A percentile compares a stretch with the other conserved stretches of the same genome.
Evolutionary conservation across 1,139 yeast species (phyloP).

Genomic region (Suhomyces taliae): DNA sequence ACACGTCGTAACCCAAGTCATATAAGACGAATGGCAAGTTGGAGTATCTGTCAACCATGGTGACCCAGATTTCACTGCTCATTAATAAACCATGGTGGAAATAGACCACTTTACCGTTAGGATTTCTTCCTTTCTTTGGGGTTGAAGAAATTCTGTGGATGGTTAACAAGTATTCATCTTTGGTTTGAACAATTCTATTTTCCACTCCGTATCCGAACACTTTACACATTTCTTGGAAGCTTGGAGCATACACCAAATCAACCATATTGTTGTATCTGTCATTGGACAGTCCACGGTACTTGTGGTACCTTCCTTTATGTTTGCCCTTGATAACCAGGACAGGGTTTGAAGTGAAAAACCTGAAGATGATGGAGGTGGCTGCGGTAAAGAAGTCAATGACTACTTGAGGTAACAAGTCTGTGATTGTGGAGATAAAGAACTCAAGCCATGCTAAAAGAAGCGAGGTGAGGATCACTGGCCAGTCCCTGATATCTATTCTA

Average conservation of each 20-base stretch:
- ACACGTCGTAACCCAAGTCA: conserved; percentile 85
- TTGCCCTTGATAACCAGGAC: conserved; percentile 18
- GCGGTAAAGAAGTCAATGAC: conserved; percentile 32
- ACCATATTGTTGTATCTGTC: conserved; percentile 31
- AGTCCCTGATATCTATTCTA: conserved; percentile 31
- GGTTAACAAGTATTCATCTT: conserved; percentile 42
- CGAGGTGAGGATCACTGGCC: conserved; percentile 38
- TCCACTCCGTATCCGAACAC: conserved; percentile 43
- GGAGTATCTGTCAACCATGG: conserved; percentile 59
- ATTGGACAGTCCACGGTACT: conserved; percentile 17
- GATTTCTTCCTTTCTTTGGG: conserved; percentile 6
- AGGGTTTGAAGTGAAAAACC: conserved; percentile 28
- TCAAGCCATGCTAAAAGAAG: conserved; percentile 45
- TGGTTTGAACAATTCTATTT: conserved; percentile 38
- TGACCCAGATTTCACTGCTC: conserved; percentile 89
- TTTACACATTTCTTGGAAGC: conserved; percentile 36
- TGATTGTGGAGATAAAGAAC: conserved; percentile 34
- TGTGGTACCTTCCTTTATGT: conserved; percentile 5
- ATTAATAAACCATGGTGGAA: conserved; percentile 89
- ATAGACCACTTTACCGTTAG: conserved; percentile 57
- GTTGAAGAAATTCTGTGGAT: conserved; percentile 25
- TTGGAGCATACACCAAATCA: conserved; percentile 32
- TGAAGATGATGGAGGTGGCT: conserved; percentile 29
- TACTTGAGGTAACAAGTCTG: conserved; percentile 33
- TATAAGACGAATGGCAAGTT: conserved; percentile 77